Percentiles rank a stretch among this genome's conserved stretches.
Conservation (phyloP, 2,329 filamentous ascomycete species). For the Trematosphaeria pertusa region DNA sequence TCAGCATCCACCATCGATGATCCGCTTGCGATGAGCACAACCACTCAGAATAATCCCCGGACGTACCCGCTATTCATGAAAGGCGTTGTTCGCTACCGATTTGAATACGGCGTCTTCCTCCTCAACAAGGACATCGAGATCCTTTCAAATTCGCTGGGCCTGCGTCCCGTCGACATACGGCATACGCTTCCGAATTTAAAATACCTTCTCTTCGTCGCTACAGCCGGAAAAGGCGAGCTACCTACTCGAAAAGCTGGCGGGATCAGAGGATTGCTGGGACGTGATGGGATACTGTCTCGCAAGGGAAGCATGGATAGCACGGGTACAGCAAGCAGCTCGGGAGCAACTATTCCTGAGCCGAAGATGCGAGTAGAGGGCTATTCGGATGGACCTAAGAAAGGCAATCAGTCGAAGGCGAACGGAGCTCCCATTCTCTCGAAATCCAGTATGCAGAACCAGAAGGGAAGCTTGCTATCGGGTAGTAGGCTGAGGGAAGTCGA, state of each 20-base stretch:
- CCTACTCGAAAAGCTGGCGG: conserved; percentile 52
- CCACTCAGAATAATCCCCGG: conserved; percentile 41
- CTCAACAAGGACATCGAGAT: conserved; percentile 94
- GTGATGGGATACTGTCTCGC: conserved; percentile 31
- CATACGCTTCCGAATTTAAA: conserved; percentile 94
- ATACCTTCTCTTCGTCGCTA: conserved; percentile 88
- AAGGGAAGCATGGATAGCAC: conserved; percentile 45
- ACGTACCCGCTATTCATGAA: conserved; percentile 80
- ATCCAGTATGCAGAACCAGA: conserved; percentile 26
- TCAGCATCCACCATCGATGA: conserved; percentile 80
- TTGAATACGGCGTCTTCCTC: conserved; percentile 96
- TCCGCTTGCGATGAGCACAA: conserved; percentile 63
- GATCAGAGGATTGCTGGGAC: conserved; percentile 41
- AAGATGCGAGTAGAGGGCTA: conserved; percentile 23
- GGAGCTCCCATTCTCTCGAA: conserved; percentile 17
- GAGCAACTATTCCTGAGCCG: conserved; percentile 26
- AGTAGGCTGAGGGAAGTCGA: conserved; percentile 36
- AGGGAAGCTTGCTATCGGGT: conserved; percentile 22
- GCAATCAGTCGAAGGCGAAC: conserved; percentile 24
- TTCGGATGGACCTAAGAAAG: not conserved
- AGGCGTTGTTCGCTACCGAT: conserved; percentile 79
- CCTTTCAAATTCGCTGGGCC: conserved; percentile 66
- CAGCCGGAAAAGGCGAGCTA: conserved; percentile 73
- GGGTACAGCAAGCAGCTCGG: conserved; percentile 34
- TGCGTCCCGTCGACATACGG: conserved; percentile 86